Base-by-base conservation (phyloP, 306 rosid genomes). In the Trifolium pratense region DNA sequence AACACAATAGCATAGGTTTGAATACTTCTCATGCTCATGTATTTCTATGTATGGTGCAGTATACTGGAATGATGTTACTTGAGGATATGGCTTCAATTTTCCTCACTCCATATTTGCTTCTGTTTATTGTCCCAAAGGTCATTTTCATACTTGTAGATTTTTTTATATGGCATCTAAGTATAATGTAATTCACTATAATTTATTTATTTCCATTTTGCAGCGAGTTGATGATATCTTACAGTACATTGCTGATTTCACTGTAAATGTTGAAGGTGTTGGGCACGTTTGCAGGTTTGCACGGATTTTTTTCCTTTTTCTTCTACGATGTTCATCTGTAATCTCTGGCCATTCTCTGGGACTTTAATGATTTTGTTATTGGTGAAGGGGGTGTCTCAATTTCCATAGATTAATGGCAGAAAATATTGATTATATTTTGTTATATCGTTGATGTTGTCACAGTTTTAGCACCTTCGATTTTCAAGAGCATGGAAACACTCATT, bases 51-150 rank as follows among this genome's bases (percentile, higher is more conserved):
- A n/a, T 64, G 70, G 48, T 78, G 82, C 93, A 94, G 97, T 91
- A 94, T 70, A 80, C 95, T 70, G 97, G 92, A 73, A 91, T 91
- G 91, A 91, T 94, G 99, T 80, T 94, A 77, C 93, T 94, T 63
- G 99, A 94, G 88, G 99, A 94, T 87, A 91, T 94, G 96, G 85
- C 94, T 68, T 94, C 99, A 36, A 94, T 94, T 84, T 91, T 94
- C 75, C 91, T 91, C 74, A 91, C 99, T 79, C 99, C 99, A 56
- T 91, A 88, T 79, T 81, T 94, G 49, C 99, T 94, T 63, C 25
- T 94, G 75, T 87, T 83, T 72, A 75, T 94, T 39, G 93, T 91
- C 70, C 99, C 99, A 8, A 81, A 90, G 97, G 99, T 91, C 68
- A 72, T 63, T 81, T 63, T 40, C 32, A 13, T 43, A 17, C 62